Evolutionary conservation across 345 rosid genomes (phyloP), one percentile per base, ranked within the genome.

Genomic region (Chamaenerion angustifolium): DNA sequence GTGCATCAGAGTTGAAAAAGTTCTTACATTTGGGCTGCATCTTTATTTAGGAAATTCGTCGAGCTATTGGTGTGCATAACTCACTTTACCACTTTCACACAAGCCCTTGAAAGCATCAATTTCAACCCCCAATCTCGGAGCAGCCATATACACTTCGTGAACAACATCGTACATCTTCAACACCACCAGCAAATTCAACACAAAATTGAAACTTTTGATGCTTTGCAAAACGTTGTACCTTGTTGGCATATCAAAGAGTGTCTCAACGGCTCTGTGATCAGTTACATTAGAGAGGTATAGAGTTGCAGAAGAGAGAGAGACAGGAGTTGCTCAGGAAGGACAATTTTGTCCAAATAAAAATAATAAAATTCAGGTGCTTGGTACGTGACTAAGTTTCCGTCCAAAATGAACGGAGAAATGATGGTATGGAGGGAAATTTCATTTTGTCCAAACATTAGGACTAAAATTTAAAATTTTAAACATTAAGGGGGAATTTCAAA

Each of bases 41-140:
- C 81, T 70, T 52, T 73, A 86, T 48, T 77, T 69, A 64, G 95
- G 88, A 83, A 90, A 90, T 83, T 90, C 98, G 52, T 86, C 95
- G 71, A 90, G 77, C 88, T 83, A 68, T 5, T 86, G 45, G 70
- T 69, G 67, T 47, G 94, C 95, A 55, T 72, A 69, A n/a, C 64
- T 64, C 15, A 83, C 21, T 17, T 76, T 76, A 70, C 92, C 88
- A 57, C 69, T 78, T 66, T 79, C 78, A 41, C 92, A 79, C 41
- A 90, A 42, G 6, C 88, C 95, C 25, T 86, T 90, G 10, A 90
- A 86, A 27, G 81, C 82, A 58, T 90, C 98, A 37, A 86, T 80
- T 56, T 79, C 94, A 1, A 86, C 65, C 25, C 98, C 92, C 52
- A 86, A 58, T 42, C 25, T 61, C 19, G 92, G 77, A 46, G 87